Base-by-base conservation (phyloP, 495 filamentous ascomycete species). In the Lophiostoma macrostomum region DNA sequence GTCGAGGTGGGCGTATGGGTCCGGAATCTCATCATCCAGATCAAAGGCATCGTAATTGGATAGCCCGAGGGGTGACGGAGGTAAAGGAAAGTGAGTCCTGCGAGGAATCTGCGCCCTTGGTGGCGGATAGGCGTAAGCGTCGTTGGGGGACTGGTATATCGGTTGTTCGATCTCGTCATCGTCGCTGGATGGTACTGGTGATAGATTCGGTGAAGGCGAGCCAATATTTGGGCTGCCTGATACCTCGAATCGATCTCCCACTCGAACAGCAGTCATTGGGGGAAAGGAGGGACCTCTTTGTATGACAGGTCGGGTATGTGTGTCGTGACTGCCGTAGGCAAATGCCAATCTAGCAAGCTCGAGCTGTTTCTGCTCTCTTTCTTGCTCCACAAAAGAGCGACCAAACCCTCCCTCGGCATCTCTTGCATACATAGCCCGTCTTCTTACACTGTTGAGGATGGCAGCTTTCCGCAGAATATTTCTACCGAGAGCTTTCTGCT, bases 381-480 rank as follows among this genome's bases (percentile, higher is more conserved):
- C 56, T 14, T 46, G 56, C 25, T 67, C 58, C 11, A 56, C 19
- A 8, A 48, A 27, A n/a, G 35, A 36, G 40, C 44, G 37, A 20
- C 44, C 29, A 19, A 28, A 34, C 7, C 58, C 64, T 14, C 30
- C 66, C 5, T 64, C 64, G 50, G 70, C 66, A 29, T 71, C 60
- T 41, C 41, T 46, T 7, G 32, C 31, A 13, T 11, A 8, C 0
- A 53, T 27, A 3, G 31, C 29, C 14, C 22, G 32, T 16, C 61
- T 31, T 35, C 74, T 64, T 18, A 80, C 67, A 2, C 73, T 59
- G 49, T 82, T 82, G 58, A 82, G 67, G 47, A 80, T 79, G 7
- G 79, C 79, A 5, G 74, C 77, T 50, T 77, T 78, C 19, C 79
- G 71, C n/a, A 81, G 56, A 8, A 75, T 56, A 56, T 64, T 69